phyloP scores from a whole-genome alignment of 2,329 filamentous ascomycete species.

The Phialophora macrospora region DNA sequence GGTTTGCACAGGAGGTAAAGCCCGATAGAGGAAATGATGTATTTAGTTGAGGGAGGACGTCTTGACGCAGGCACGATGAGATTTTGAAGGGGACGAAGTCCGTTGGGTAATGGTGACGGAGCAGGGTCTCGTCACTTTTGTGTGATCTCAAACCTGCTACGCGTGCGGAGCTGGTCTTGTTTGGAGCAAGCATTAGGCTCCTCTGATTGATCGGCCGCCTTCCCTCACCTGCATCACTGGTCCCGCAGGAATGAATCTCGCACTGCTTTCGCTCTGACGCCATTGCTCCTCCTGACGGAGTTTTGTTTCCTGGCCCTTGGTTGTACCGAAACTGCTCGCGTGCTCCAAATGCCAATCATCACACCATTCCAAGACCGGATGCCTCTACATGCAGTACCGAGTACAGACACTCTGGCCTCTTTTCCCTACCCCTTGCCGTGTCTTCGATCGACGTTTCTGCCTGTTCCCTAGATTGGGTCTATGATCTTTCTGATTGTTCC shows the following conservation, averaged over 20 bases:
- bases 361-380: neutral
- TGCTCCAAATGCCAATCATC: neutral
- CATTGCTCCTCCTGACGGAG: neutral
- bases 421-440: neutral
- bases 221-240: neutral
- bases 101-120: neutral
- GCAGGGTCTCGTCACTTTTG: constrained; percentile 1
- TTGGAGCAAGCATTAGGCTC: neutral
- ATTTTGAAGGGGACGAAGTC: constrained; percentile 12
- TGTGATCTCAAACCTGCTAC: constrained; percentile 2
- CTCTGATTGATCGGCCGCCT: neutral
- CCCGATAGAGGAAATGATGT: neutral
- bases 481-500: neutral
- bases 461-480: neutral
- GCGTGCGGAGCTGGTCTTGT: constrained; percentile 1
- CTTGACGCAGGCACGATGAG: constrained; percentile 15
- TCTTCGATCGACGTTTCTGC: neutral
- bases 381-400: neutral
- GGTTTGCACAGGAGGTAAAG: neutral
- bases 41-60: constrained; percentile 1
- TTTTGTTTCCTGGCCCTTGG: neutral
- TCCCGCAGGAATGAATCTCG: neutral
- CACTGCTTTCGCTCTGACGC: neutral
- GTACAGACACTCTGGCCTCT: neutral
- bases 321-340: neutral